Evolutionary conservation across 768 basidiomycete genomes (phyloP).

Genomic region (Pilatotrama ljubarskyi): DNA sequence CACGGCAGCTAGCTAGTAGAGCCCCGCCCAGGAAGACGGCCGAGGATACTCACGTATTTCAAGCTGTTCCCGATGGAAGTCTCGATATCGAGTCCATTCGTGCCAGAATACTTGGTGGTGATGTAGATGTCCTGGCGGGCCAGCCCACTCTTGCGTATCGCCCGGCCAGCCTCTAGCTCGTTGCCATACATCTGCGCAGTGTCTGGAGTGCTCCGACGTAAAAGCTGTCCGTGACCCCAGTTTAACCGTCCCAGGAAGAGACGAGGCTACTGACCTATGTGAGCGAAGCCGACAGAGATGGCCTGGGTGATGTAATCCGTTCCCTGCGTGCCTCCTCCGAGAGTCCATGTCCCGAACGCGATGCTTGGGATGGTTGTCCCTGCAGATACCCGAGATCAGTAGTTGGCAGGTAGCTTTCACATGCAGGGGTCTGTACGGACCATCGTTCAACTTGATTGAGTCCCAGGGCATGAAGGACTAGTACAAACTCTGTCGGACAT

Average conservation of each 20-base stretch:
- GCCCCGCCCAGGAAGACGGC: background rate
- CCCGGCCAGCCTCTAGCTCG: conserved; percentile 55
- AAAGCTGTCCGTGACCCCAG: too few relatives aligned
- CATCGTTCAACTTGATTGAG: too few relatives aligned
- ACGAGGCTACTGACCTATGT: conserved; percentile 49
- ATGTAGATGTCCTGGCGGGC: conserved; percentile 57
- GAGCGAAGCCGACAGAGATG: conserved; percentile 58
- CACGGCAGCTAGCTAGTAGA: too few relatives aligned
- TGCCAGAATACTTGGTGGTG: conserved; percentile 65
- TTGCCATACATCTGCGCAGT: conserved; percentile 63
- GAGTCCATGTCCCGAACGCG: conserved; percentile 65
- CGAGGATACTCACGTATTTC: conserved; percentile 44
- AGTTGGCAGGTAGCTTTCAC: too few relatives aligned
- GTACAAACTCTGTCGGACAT: too few relatives aligned
- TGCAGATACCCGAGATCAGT: conserved; percentile 20
- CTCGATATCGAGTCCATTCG: conserved; percentile 49
- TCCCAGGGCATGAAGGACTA: too few relatives aligned
- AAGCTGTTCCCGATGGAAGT: conserved; percentile 59
- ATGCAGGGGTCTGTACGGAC: too few relatives aligned
- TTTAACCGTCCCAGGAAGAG: too few relatives aligned
- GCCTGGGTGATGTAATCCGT: conserved; percentile 62
- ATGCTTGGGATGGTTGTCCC: conserved; percentile 50
- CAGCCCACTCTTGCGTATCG: conserved; percentile 52
- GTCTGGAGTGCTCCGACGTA: conserved; percentile 42
- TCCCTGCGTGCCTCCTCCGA: conserved; percentile 54